Base-by-base conservation (phyloP, 1,139 yeast species). In the Hyphopichia fennica region DNA sequence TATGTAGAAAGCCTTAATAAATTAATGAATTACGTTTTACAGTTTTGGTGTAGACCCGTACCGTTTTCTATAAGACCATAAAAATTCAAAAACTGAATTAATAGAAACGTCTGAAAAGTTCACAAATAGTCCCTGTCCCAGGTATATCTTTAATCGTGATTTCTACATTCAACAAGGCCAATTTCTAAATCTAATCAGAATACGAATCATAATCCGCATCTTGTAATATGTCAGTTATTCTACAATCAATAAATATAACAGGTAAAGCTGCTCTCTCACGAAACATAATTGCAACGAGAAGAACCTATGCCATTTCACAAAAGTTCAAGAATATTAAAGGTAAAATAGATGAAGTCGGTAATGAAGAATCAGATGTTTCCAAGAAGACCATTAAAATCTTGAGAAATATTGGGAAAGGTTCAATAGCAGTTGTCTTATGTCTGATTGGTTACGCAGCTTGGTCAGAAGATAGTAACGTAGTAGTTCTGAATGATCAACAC, bases 401-500 rank as follows among this genome's bases (percentile, higher is more conserved):
- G 22, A 54, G 79, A 38, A 53, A 50, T 37, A 45, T 60, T 1
- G 79, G 79, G 1, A 66, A 58, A 1, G 50, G 58, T 7, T 67
- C 77, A 1, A 53, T 67, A 4, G 46, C 67, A 4, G 57, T 62
- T 6, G 72, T 69, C 1, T 37, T 72, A 9, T 65, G 65, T 30
- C 63, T 70, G 42, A 51, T 72, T 34, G 54, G 62, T 28, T 69
- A 66, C 63, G 67, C 72, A 29, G 64, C 72, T 36, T 49, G 56
- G 4, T 47, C 45, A 34, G 45, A 45, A 3, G 56, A 52, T 18
- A 46, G 35, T 3, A 3, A 48, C 15, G 52, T 56, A 15, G 40
- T 33, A 2, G 53, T 48, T n/a, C n/a, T n/a, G 18, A 43, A 37
- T 7, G 51, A 47, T n/a, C 48, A 47, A 13, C 37, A 57, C 2